Conservation (phyloP, 2,329 filamentous ascomycete genomes). For the Stagonosporopsis vannaccii region DNA sequence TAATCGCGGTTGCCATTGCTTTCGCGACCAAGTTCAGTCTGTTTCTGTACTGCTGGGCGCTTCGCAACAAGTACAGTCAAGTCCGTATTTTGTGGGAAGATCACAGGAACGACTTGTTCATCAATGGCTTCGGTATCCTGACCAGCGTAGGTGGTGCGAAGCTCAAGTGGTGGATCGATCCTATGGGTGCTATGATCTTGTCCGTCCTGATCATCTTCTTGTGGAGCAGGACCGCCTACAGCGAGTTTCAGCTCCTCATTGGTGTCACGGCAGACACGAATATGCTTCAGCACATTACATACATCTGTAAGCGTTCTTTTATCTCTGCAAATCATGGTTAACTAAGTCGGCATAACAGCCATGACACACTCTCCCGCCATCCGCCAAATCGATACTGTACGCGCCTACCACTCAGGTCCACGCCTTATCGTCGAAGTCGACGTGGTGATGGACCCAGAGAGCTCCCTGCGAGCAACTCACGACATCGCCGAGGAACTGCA, state of each 20-base stretch:
- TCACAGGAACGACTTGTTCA: constrained; percentile 94
- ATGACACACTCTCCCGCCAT: constrained; percentile 87
- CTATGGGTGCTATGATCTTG: constrained; percentile 85
- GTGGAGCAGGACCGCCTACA: constrained; percentile 86
- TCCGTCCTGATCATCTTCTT: constrained; percentile 78
- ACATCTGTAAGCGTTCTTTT: constrained; percentile 68
- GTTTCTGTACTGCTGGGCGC: constrained; percentile 90
- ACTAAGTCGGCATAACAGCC: constrained; percentile 47
- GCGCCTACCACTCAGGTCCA: constrained; percentile 89
- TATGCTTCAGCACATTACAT: constrained; percentile 92
- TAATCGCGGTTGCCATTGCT: constrained; percentile 83
- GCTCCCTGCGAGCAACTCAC: constrained; percentile 79
- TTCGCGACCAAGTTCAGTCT: constrained; percentile 83
- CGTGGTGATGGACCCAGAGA: constrained; percentile 84
- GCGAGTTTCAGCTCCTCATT: constrained; percentile 89
- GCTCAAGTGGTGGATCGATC: constrained; percentile 93
- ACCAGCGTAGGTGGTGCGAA: constrained; percentile 92
- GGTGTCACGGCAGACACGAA: constrained; percentile 86
- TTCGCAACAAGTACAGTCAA: constrained; percentile 91
- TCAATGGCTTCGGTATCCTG: constrained; percentile 92
- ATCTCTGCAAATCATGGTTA: background rate
- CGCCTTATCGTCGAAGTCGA: constrained; percentile 95
- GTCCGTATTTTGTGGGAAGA: constrained; percentile 95
- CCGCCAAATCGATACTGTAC: constrained; percentile 89
- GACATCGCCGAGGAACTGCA: constrained; percentile 94